phyloP scores from a whole-genome alignment of 352 stramenopile species.

The Aphanomyces euteiches region DNA sequence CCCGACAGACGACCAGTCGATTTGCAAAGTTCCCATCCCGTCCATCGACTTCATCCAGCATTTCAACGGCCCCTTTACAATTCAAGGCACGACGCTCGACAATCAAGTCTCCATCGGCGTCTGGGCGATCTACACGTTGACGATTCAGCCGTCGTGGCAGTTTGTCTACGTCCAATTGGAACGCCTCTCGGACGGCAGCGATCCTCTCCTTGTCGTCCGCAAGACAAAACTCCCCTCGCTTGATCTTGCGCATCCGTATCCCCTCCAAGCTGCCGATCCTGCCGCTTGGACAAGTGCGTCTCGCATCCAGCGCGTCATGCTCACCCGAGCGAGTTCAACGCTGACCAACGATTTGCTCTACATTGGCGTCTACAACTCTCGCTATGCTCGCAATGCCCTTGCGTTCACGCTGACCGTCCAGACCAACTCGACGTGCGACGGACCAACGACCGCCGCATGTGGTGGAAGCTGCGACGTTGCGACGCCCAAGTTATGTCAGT shows the following conservation, averaged over 20 bases:
- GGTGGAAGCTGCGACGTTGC: constrained; percentile 54
- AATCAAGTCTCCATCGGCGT: constrained; percentile 38
- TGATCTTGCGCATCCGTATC: constrained; percentile 32
- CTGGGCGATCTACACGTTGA: constrained; percentile 64
- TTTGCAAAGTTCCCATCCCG: constrained; percentile 59
- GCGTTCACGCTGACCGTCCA: constrained; percentile 56
- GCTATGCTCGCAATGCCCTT: constrained; percentile 51
- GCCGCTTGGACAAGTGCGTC: constrained; percentile 47
- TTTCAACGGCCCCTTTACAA: constrained; percentile 46
- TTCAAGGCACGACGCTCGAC: constrained; percentile 31
- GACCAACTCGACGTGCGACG: constrained; percentile 42
- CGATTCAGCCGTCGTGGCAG: constrained; percentile 54
- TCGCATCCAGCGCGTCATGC: constrained; percentile 47
- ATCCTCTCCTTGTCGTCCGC: constrained; percentile 70
- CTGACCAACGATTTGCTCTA: constrained; percentile 73
- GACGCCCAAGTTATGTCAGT: constrained; percentile 53
- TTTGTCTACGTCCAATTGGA: constrained; percentile 51
- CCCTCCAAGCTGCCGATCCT: constrained; percentile 51
- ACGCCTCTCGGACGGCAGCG: constrained; percentile 40
- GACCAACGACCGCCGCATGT: constrained; percentile 31
- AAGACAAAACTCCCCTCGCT: constrained; percentile 56
- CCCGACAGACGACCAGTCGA: constrained; percentile 42
- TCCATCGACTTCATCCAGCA: constrained; percentile 58
- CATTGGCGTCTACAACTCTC: constrained; percentile 65
- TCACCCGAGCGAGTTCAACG: constrained; percentile 55